Percentiles rank a stretch among this genome's conserved stretches.
phyloP scores from a whole-genome alignment of 73 alveolate species.

The Paramecium primaurelia region DNA sequence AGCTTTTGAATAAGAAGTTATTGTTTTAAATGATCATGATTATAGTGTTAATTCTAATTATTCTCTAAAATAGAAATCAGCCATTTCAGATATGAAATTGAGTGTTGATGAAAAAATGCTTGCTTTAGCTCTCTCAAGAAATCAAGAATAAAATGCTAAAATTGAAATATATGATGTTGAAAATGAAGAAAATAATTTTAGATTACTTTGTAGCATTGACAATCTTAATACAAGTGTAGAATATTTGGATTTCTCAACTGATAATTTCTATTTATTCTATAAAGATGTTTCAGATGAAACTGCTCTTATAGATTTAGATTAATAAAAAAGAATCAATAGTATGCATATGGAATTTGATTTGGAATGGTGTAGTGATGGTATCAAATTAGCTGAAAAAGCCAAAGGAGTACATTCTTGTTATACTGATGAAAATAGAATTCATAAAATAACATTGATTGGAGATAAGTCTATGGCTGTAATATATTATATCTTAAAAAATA shows the following conservation, averaged over 20 bases:
- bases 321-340: slow-evolving; percentile 63
- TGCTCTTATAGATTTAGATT: slow-evolving; percentile 71
- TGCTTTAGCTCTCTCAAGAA: slow-evolving; percentile 52
- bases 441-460: slow-evolving; percentile 74
- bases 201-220: slow-evolving; percentile 65
- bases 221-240: slow-evolving; percentile 71
- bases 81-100: slow-evolving; percentile 50
- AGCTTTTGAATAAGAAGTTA: slow-evolving; percentile 75
- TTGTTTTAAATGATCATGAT: slow-evolving; percentile 65
- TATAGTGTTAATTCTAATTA: slow-evolving; percentile 22
- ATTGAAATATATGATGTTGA: slow-evolving; percentile 56
- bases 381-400: slow-evolving; percentile 76
- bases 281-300: slow-evolving; percentile 79
- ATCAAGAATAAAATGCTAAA: slow-evolving; percentile 52
- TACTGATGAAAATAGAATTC: slow-evolving; percentile 78
- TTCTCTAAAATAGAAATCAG: not conserved
- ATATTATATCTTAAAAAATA: not conserved
- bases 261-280: slow-evolving; percentile 77
- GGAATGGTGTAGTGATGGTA: slow-evolving; percentile 97
- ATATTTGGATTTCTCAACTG: slow-evolving; percentile 82
- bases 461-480: slow-evolving; percentile 81
- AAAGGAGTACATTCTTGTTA: slow-evolving; percentile 89
- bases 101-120: slow-evolving; percentile 57
- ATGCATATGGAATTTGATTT: slow-evolving; percentile 83
- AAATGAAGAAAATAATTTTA: slow-evolving; percentile 70